Evolutionary conservation across 441 rosid species (phyloP).

Genomic region (Isatis lusitanica): DNA sequence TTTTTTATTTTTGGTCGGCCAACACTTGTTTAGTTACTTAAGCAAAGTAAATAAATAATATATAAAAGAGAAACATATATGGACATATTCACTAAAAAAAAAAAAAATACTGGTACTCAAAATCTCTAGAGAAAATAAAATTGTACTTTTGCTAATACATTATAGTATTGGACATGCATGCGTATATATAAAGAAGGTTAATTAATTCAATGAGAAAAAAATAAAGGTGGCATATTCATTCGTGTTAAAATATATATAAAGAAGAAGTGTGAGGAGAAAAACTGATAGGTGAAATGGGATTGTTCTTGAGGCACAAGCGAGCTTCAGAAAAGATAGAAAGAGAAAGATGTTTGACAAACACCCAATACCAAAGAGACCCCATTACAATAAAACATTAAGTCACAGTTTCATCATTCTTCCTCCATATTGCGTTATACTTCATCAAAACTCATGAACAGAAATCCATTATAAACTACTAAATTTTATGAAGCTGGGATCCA

Average conservation of each 20-base stretch:
- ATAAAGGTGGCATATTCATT: neutral
- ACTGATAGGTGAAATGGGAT: slow-evolving; percentile 60
- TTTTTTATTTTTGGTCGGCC: neutral
- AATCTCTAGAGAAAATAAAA: neutral
- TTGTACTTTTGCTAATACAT: neutral
- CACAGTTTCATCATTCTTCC: slow-evolving; percentile 37
- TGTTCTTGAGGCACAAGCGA: slow-evolving; percentile 40
- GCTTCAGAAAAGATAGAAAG: slow-evolving; percentile 29
- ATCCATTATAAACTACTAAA: slow-evolving; percentile 28
- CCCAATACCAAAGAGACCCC: slow-evolving; percentile 56
- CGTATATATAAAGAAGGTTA: neutral
- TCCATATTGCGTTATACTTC: slow-evolving; percentile 33
- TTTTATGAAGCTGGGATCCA: slow-evolving; percentile 30
- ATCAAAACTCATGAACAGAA: slow-evolving; percentile 33
- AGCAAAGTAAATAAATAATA: neutral
- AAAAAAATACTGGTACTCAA: neutral
- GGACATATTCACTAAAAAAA: neutral
- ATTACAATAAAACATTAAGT: slow-evolving; percentile 35
- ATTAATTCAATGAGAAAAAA: neutral
- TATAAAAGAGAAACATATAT: neutral
- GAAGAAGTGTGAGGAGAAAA: slow-evolving; percentile 46
- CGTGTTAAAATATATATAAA: neutral
- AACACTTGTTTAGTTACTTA: neutral
- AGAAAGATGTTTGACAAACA: slow-evolving; percentile 56
- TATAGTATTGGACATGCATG: neutral